Evolutionary conservation across 2,329 filamentous ascomycete species (phyloP), one percentile per base, ranked within the genome.

Genomic region (Alternaria novae-zelandiae): DNA sequence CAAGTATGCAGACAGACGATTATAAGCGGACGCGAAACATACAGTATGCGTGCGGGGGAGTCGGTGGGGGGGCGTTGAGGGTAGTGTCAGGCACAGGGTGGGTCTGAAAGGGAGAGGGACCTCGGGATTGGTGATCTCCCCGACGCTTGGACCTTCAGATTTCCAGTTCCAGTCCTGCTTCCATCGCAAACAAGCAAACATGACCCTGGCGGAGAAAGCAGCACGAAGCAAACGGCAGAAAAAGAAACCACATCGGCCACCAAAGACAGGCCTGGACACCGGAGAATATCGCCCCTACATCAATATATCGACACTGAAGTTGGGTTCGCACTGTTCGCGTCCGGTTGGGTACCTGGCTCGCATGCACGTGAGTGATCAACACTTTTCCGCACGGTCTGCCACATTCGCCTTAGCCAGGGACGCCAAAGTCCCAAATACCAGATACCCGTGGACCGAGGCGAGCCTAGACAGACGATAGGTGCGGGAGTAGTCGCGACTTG

Each of bases 81-180:
- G 32, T 36, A 36, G 30, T 32, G 28, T 30, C 57, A 62, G 59
- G 61, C 23, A 59, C 32, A 58, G 13, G 43, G 58, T 55, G 59
- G 55, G 57, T 61, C 47, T 54, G 26, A 61, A 63, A 57, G 54
- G 61, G 58, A 56, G 54, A 61, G 57, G 26, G 28, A 47, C 32
- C 32, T 41, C 32, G 32, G 32, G 32, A 41, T 41, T 41, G 54
- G 36, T 51, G 58, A 67, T 67, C 61, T 64, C 30, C 49, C 63
- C 10, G 53, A 26, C 65, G 61, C 67, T 62, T 56, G 60, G 57
- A 54, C 46, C 59, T 53, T 23, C 25, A 17, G 53, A 20, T 50
- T 26, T 20, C 55, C 28, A 36, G 32, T 45, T 12, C 47, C 28
- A 53, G 32, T 45, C 21, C 32, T 15, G 28, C 45, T 26, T 26